phyloP scores from a whole-genome alignment of 108 stramenopile genomes.

The Nannochloropsis gaditana region DNA sequence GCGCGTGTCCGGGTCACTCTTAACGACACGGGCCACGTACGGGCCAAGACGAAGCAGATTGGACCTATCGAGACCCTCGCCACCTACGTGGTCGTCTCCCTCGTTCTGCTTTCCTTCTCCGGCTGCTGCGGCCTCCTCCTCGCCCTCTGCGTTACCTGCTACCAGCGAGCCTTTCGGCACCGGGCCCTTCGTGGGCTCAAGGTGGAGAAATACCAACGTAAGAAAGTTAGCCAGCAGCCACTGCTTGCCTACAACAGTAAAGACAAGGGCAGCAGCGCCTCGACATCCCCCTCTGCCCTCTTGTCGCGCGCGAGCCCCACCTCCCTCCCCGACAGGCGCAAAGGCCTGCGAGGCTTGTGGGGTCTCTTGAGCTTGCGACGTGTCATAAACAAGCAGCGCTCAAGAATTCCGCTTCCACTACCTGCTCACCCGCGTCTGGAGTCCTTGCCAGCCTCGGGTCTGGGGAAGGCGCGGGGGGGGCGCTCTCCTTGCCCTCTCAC shows the following conservation, averaged over 20 bases:
- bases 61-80: constrained; percentile 31
- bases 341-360: background rate
- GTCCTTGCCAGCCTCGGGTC: background rate
- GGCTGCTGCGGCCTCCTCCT: constrained; percentile 36
- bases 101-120: constrained; percentile 35
- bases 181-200: background rate
- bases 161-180: constrained; percentile 14
- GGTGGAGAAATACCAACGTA: background rate
- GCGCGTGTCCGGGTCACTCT: background rate
- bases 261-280: background rate
- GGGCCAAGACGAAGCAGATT: background rate
- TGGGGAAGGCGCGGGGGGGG: background rate
- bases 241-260: background rate
- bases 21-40: background rate
- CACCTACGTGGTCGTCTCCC: constrained; percentile 33
- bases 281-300: background rate
- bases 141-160: constrained; percentile 35
- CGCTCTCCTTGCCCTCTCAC: background rate
- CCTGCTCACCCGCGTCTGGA: background rate
- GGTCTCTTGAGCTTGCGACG: background rate
- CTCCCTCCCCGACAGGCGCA: background rate
- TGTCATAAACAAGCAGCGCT: background rate
- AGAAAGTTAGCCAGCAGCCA: background rate
- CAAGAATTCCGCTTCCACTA: background rate
- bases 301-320: background rate